A percentile compares a stretch with the other conserved stretches of the same genome.
Evolutionary conservation across 352 stramenopile species (phyloP).

Genomic region (Phytopythium chamaehyphon): DNA sequence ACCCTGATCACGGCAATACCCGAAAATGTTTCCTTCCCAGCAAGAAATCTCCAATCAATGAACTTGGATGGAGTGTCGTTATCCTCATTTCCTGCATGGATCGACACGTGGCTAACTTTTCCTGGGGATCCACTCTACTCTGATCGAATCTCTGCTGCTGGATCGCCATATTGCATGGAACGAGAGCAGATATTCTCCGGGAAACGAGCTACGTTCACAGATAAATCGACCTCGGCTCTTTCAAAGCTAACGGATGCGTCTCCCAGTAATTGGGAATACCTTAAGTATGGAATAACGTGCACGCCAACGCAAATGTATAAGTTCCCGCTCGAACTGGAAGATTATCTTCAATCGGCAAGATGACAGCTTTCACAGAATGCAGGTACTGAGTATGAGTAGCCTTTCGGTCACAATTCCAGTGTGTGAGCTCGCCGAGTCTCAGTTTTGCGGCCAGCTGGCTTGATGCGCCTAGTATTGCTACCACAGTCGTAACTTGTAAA

Average conservation of each 20-base stretch:
- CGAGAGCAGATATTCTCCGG: neutral
- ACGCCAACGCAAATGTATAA: neutral
- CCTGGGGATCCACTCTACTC: neutral
- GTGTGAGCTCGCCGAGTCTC: no score
- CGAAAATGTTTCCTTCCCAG: neutral
- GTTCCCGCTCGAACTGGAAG: neutral
- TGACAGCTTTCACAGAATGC: neutral
- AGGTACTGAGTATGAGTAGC: neutral
- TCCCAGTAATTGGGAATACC: neutral
- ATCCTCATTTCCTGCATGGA: neutral
- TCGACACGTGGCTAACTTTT: neutral
- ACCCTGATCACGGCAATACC: conserved; percentile 3
- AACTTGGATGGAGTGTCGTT: neutral
- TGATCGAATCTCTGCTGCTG: neutral
- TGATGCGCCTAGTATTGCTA: no score
- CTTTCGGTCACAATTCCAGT: no score
- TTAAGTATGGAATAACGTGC: neutral
- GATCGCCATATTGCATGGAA: neutral
- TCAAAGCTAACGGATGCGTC: neutral
- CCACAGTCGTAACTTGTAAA: no score
- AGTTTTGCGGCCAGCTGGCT: no score
- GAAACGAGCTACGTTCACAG: neutral
- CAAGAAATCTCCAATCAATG: neutral
- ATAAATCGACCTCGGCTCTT: neutral
- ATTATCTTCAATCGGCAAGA: neutral